A percentile compares a stretch with the other conserved stretches of the same genome.
phyloP scores from a whole-genome alignment of 2,329 filamentous ascomycete genomes.

The Camptophora hylomeconis region DNA sequence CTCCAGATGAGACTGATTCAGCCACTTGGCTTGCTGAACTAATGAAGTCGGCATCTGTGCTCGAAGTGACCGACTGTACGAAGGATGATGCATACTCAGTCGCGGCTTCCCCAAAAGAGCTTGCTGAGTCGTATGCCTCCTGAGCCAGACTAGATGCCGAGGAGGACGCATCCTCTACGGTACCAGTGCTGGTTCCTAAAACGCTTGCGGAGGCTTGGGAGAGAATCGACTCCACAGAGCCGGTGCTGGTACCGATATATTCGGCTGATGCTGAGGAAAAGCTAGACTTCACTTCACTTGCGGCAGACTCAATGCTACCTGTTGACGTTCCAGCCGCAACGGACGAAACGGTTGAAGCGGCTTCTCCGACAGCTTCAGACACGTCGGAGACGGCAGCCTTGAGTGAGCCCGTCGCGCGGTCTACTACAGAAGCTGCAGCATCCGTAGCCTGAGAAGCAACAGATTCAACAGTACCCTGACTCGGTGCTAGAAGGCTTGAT shows the following conservation, averaged over 20 bases:
- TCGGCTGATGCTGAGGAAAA: conserved; percentile 8
- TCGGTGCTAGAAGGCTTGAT: conserved; percentile 17
- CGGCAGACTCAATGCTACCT: neutral
- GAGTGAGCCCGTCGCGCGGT: conserved; percentile 15
- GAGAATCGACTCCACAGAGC: conserved; percentile 18
- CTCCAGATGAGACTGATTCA: conserved; percentile 9
- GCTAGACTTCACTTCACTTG: no score
- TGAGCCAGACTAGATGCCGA: conserved; percentile 25
- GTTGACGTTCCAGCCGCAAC: conserved; percentile 1
- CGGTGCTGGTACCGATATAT: conserved; percentile 4
- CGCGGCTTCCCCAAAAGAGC: conserved; percentile 1
- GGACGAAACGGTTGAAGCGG: conserved; percentile 8
- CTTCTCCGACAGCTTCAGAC: conserved; percentile 13
- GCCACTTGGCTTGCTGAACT: conserved; percentile 5
- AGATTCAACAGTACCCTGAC: conserved; percentile 24
- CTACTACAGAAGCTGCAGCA: conserved; percentile 16
- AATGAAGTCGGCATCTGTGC: conserved; percentile 2
- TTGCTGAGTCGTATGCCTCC: conserved; percentile 1
- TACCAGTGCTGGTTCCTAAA: conserved; percentile 7
- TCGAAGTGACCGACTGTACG: conserved; percentile 5
- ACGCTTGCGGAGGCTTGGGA: conserved; percentile 14
- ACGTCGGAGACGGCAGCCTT: conserved; percentile 25
- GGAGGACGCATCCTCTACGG: conserved; percentile 4
- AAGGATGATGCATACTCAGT: conserved; percentile 3
- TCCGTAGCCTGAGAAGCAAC: conserved; percentile 21